phyloP scores from a whole-genome alignment of 2,329 filamentous ascomycete genomes.

The Cytospora piceae region DNA sequence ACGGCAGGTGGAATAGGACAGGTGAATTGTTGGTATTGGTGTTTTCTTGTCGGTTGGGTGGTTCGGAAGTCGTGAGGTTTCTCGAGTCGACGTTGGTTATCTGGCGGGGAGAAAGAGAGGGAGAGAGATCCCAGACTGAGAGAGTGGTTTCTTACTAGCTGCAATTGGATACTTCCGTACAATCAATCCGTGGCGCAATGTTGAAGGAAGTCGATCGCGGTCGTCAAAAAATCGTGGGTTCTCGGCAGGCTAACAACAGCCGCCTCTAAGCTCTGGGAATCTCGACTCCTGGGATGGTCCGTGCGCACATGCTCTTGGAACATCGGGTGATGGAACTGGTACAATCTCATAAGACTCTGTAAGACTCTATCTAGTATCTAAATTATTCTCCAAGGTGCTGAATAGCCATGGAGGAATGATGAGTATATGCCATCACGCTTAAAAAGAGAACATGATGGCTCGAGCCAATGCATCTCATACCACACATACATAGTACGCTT shows the following conservation, averaged over 20 bases:
- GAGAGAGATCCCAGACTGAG: too few relatives aligned
- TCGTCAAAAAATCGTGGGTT: constrained; percentile 20
- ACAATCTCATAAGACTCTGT: neutral
- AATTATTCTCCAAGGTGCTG: neutral
- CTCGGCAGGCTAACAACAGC: constrained; percentile 22
- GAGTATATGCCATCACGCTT: neutral
- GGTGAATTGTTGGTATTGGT: too few relatives aligned
- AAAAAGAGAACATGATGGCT: neutral
- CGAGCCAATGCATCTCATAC: neutral
- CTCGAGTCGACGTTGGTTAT: too few relatives aligned
- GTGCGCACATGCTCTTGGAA: constrained; percentile 1
- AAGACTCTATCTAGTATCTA: too few relatives aligned
- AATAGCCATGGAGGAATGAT: too few relatives aligned
- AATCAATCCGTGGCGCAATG: neutral
- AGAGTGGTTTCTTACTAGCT: too few relatives aligned
- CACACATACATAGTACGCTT: neutral
- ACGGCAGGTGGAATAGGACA: too few relatives aligned
- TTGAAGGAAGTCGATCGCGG: neutral
- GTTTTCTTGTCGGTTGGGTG: too few relatives aligned
- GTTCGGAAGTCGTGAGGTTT: too few relatives aligned
- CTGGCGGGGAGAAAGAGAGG: too few relatives aligned
- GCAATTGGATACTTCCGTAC: too few relatives aligned
- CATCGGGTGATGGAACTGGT: neutral
- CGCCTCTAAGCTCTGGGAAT: neutral
- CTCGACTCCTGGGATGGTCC: constrained; percentile 6